phyloP scores from a whole-genome alignment of 2,329 filamentous ascomycete genomes.

The Diplocarpon mali region DNA sequence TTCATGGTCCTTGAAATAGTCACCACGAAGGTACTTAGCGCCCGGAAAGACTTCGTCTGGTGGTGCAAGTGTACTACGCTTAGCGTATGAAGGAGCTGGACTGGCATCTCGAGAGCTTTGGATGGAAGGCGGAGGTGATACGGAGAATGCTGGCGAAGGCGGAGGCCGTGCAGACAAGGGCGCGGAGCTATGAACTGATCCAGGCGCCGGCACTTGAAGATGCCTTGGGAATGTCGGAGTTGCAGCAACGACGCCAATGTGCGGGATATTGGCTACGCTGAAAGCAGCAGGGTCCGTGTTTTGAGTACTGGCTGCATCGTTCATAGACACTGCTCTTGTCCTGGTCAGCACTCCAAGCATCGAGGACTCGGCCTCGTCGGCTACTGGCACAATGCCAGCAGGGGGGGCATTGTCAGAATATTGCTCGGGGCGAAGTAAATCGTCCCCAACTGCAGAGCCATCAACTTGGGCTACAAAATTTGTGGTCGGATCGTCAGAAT shows the following conservation, averaged over 20 bases:
- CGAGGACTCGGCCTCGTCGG: constrained; percentile 11
- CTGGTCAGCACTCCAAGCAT: constrained; percentile 11
- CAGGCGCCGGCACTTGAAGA: constrained; percentile 11
- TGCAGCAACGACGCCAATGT: constrained; percentile 29
- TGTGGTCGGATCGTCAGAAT: constrained; percentile 45
- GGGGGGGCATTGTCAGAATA: constrained; percentile 27
- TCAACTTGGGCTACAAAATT: constrained; percentile 22
- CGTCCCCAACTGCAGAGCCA: constrained; percentile 25
- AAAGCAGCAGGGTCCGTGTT: constrained; percentile 18
- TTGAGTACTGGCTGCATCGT: constrained; percentile 16
- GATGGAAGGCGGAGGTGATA: constrained; percentile 21
- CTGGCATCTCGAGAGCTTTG: constrained; percentile 26
- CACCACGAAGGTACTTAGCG: constrained; percentile 19
- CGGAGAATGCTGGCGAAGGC: constrained; percentile 28
- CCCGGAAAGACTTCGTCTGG: constrained; percentile 30
- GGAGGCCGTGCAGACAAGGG: constrained; percentile 24
- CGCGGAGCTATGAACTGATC: constrained; percentile 16
- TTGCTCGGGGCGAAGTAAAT: constrained; percentile 29
- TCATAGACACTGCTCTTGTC: constrained; percentile 25
- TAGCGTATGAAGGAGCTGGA: constrained; percentile 21
- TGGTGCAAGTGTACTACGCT: constrained; percentile 33
- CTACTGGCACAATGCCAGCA: constrained; percentile 31
- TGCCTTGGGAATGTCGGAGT: constrained; percentile 30
- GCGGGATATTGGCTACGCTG: constrained; percentile 20
- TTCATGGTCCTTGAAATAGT: constrained; percentile 28